Conservation (phyloP, 306 rosid species). For the Trifolium repens region DNA sequence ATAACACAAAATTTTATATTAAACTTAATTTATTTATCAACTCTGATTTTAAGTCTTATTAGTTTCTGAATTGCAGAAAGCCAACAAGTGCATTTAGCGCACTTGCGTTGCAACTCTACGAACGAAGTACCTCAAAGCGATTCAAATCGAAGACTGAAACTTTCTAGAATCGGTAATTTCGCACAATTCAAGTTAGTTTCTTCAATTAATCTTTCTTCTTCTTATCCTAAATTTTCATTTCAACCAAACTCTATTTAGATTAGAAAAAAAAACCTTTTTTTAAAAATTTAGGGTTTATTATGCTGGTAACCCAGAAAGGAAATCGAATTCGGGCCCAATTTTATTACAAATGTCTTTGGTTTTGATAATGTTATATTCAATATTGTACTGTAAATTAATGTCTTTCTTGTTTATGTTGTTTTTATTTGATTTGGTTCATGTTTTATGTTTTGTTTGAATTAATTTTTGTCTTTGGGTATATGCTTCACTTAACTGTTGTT, state of each 20-base stretch:
- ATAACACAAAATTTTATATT: too few species aligned
- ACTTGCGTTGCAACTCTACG: background rate
- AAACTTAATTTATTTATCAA: too few species aligned
- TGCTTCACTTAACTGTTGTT: constrained; percentile 9
- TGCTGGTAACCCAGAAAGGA: background rate
- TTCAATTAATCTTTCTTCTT: background rate
- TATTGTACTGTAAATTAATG: background rate
- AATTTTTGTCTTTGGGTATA: background rate
- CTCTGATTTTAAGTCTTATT: background rate
- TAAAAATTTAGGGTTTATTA: constrained; percentile 38
- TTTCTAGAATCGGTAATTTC: background rate
- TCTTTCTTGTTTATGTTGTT: background rate
- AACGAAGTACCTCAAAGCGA: constrained; percentile 10
- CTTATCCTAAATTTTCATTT: constrained; percentile 3
- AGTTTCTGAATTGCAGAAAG: background rate
- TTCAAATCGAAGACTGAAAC: background rate
- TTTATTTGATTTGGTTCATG: background rate
- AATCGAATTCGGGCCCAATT: background rate
- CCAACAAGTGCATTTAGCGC: background rate
- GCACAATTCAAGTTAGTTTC: constrained; percentile 18
- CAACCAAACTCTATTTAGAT: background rate
- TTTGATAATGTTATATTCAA: constrained; percentile 14
- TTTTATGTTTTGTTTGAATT: background rate
- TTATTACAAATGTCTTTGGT: background rate
- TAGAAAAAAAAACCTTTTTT: background rate